Percentiles rank a stretch among this genome's conserved stretches.
Evolutionary conservation across 1,284 basidiomycete genomes (phyloP).

Genomic region (Neolentinus lepideus): DNA sequence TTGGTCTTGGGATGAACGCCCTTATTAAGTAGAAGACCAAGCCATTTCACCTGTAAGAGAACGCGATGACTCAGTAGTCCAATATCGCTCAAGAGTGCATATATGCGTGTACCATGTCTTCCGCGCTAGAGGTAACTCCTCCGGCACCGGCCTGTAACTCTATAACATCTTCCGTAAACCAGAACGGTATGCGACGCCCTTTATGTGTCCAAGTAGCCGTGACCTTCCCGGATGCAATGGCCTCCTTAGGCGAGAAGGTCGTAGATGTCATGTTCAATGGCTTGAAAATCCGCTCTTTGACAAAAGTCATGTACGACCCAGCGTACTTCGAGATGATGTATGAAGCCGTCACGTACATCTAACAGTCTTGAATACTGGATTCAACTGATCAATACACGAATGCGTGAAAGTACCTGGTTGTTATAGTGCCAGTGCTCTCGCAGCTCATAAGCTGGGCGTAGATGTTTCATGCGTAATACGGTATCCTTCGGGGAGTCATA

Average conservation of each 20-base stretch:
- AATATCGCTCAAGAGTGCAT: slow-evolving; percentile 8
- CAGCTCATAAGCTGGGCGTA: slow-evolving; percentile 25
- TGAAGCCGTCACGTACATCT: slow-evolving; percentile 29
- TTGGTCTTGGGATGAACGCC: slow-evolving; percentile 18
- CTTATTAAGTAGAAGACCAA: slow-evolving; percentile 20
- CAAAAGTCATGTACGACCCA: slow-evolving; percentile 22
- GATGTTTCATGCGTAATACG: slow-evolving; percentile 19
- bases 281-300: slow-evolving; percentile 20
- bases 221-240: slow-evolving; percentile 22
- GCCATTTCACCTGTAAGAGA: slow-evolving; percentile 23
- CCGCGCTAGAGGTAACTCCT: slow-evolving; percentile 24
- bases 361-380: slow-evolving; percentile 11
- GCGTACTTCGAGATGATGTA: slow-evolving; percentile 28
- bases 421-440: slow-evolving; percentile 28
- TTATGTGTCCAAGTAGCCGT: slow-evolving; percentile 25
- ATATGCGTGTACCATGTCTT: too few species aligned
- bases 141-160: slow-evolving; percentile 24
- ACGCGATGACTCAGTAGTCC: background rate
- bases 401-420: slow-evolving; percentile 21
- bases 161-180: slow-evolving; percentile 16
- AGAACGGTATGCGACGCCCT: slow-evolving; percentile 22
- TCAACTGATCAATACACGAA: background rate
- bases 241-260: slow-evolving; percentile 27
- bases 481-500: slow-evolving; percentile 20
- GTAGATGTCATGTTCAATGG: slow-evolving; percentile 26